These are phyloP conservation scores for Elsinoe australis DNA, from an alignment of 2,329 filamentous ascomycete genomes.

Conservation along the genomic window DNA sequence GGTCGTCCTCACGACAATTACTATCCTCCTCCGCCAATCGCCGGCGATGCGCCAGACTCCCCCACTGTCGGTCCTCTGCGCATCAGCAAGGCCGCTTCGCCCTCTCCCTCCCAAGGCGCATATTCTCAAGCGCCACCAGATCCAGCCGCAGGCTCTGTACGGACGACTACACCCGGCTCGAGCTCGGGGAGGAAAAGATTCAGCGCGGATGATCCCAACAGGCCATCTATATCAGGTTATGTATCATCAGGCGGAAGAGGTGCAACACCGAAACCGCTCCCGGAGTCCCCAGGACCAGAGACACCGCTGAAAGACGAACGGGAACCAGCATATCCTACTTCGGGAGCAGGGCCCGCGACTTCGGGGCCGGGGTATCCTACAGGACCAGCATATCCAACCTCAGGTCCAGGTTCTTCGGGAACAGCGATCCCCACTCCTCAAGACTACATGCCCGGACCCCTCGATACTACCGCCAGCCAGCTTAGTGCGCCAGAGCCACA, in stretches of 20 bases:
- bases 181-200: constrained; percentile 35
- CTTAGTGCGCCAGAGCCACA: constrained; percentile 46
- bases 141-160: constrained; percentile 25
- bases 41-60: constrained; percentile 48
- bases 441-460: constrained; percentile 38
- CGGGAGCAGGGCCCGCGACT: too few relatives aligned
- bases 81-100: constrained; percentile 67
- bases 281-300: constrained; percentile 72
- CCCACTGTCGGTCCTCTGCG: constrained; percentile 76
- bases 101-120: constrained; percentile 39
- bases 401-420: constrained; percentile 17
- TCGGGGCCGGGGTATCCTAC: too few relatives aligned
- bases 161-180: constrained; percentile 22
- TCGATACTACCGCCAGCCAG: constrained; percentile 38
- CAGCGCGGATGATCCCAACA: constrained; percentile 42
- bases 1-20: constrained; percentile 15
- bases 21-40: constrained; percentile 25
- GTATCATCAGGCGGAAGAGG: constrained; percentile 61
- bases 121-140: constrained; percentile 36
- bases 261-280: constrained; percentile 71
- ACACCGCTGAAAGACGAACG: constrained; percentile 62
- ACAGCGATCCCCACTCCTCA: constrained; percentile 9
- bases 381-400: constrained; percentile 24
- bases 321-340: constrained; percentile 23
- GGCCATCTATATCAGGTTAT: constrained; percentile 42